Base-by-base conservation (phyloP, 768 basidiomycete genomes). In the Candolleomyces eurysporus region DNA sequence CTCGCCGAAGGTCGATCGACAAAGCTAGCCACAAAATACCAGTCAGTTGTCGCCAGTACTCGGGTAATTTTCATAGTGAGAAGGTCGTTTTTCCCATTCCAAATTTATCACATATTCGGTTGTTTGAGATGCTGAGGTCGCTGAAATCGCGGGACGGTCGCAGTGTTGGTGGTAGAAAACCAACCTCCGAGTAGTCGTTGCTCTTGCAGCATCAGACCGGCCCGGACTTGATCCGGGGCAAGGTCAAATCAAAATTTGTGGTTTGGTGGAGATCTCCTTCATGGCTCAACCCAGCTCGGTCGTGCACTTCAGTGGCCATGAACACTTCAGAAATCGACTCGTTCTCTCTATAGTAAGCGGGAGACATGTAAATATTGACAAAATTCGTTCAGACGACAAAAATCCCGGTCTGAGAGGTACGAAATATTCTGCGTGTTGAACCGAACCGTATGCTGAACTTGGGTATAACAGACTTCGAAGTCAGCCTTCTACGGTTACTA, bases 341-440 rank as follows among this genome's bases (percentile, higher is more conserved):
- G 89, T 95, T 0, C 81, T 98, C n/a, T 92, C 92, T 0, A 82
- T 98, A 19, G 81, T 98, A 42, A 94, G 92, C 53, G 94, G 96
- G 56, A 92, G 90, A 67, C 78, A 89, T 46, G 84, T 96, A 4
- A 83, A 86, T 59, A 90, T 98, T 45, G 89, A 94, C 69, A 88
- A 86, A 65, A 97, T 99, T 61, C 87, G 97, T 30, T 79, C 92
- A 0, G 87, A 94, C 36, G 95, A 98, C 75, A 94, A 94, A 68
- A 91, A 98, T 72, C 96, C 96, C 26, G 97, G 97, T 72, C 76
- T 99, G n/a, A 79, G 87, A 83, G 94, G 93, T 94, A 60, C 50
- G 77, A 60, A 53, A 48, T 57, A 49, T 54, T 62, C 48, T 56
- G 50, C 9, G 43, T 50, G 36, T 19, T 48, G 26, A 19, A 11